These are phyloP conservation scores for Crataegus laevigata DNA, from an alignment of 306 rosid species.

Conservation along the genomic window DNA sequence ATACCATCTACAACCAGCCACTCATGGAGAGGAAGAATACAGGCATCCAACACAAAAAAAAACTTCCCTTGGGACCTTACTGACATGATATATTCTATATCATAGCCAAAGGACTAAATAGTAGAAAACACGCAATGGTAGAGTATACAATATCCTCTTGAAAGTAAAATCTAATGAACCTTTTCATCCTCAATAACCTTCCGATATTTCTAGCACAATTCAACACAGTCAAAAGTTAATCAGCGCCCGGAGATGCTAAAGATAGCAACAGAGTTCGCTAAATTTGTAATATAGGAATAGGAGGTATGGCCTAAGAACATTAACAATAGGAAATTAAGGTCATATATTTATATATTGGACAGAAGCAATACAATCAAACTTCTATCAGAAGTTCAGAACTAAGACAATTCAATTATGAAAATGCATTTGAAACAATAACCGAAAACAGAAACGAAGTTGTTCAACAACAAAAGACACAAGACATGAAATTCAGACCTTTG, in stretches of 20 bases:
- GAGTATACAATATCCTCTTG: not conserved
- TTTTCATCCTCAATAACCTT: not conserved
- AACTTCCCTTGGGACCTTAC: too few species aligned
- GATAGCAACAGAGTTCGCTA: not conserved
- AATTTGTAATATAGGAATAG: not conserved
- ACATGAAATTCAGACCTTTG: constrained; percentile 45
- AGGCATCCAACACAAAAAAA: not conserved
- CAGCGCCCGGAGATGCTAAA: not conserved
- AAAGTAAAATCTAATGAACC: not conserved
- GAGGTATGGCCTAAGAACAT: not conserved
- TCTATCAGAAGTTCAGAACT: not conserved
- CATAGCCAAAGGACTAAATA: not conserved
- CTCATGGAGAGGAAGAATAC: not conserved
- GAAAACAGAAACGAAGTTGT: not conserved
- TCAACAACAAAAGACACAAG: not conserved
- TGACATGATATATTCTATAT: not conserved
- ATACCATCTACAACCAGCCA: constrained; percentile 6
- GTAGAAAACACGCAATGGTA: not conserved
- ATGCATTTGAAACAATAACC: not conserved
- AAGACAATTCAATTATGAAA: not conserved
- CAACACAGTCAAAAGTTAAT: not conserved
- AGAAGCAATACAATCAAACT: not conserved
- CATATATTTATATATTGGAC: not conserved
- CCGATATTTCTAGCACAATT: not conserved
- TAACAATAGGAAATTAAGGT: not conserved